Base-by-base conservation (phyloP, 2,329 filamentous ascomycete genomes). In the Pseudogymnoascus verrucosus region DNA sequence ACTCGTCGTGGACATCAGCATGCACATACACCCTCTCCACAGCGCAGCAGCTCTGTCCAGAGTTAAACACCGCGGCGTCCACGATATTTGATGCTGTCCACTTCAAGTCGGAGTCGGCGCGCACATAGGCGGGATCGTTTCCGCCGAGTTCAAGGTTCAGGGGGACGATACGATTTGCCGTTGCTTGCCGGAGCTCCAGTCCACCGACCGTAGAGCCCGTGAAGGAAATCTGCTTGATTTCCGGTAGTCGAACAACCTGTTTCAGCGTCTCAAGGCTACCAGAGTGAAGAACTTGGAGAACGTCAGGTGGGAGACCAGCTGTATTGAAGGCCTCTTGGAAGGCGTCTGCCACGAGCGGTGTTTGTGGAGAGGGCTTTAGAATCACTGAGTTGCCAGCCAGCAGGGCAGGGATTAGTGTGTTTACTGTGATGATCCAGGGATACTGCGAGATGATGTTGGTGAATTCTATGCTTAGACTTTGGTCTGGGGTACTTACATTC, bases 351-450 rank as follows among this genome's bases (percentile, higher is more conserved):
- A 96, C 88, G 0, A 93, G 82, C n/a, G 78, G 82, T 40, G 79
- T 84, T 21, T 21, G 60, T 11, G 62, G 62, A 26, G 81, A 84
- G 2, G 82, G 82, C 73, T 85, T 85, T 65, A 84, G 71, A 60
- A 86, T 83, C 47, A 85, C 73, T 10, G 75, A 73, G 65, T 84
- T 84, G 10, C 83, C 83, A 0, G 84, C 83, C 36, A 86, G 66
- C 0, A 88, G 70, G 2, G 82, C 82, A 0, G 84, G 81, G 1
- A 78, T 79, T 28, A 88, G 75, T 72, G 88, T 88, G 80, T 98
- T 98, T 73, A 97, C 85, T 31, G 97, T 84, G 68, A 93, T 96
- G 60, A 98, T 81, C 75, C 96, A 98, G 23, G 93, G 93, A 73
- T 98, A 98, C 91, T 21, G 16, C 26, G 28, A 61, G 40, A 54